These are phyloP conservation scores for Claviceps humidiphila DNA, from an alignment of 2,329 filamentous ascomycete species.

Conservation along the genomic window DNA sequence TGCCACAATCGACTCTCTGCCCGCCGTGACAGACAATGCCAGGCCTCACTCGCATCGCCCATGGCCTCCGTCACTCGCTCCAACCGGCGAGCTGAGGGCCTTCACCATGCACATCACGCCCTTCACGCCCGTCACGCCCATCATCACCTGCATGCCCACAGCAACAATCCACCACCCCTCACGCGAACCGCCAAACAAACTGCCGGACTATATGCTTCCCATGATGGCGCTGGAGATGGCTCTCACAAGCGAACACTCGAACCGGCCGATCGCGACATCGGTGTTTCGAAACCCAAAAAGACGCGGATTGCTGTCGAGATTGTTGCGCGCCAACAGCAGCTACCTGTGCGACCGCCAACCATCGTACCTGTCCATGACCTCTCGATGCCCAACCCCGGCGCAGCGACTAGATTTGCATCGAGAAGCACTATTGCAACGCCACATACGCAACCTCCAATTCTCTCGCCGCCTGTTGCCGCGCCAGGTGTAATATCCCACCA, in stretches of 20 bases:
- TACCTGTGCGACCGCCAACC: conserved; percentile 14
- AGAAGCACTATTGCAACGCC: background rate
- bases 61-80: conserved; percentile 42
- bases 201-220: conserved; percentile 11
- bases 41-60: conserved; percentile 22
- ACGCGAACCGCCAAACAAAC: conserved; percentile 10
- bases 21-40: conserved; percentile 22
- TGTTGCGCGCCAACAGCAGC: conserved; percentile 18
- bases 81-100: conserved; percentile 34
- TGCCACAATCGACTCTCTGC: conserved; percentile 5
- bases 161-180: conserved; percentile 10
- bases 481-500: conserved; percentile 3
- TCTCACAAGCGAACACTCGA: conserved; percentile 38
- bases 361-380: conserved; percentile 6
- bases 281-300: conserved; percentile 34
- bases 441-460: background rate
- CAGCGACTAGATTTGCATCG: conserved; percentile 1
- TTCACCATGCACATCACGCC: conserved; percentile 18
- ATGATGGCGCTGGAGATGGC: conserved; percentile 21
- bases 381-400: conserved; percentile 4
- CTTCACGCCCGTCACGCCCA: conserved; percentile 6
- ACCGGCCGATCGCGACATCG: conserved; percentile 28
- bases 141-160: conserved; percentile 16
- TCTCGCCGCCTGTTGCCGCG: conserved; percentile 3
- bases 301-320: conserved; percentile 41